Evolutionary conservation across 257 asterid genomes (phyloP).

Genomic region (Capsicum baccatum): DNA sequence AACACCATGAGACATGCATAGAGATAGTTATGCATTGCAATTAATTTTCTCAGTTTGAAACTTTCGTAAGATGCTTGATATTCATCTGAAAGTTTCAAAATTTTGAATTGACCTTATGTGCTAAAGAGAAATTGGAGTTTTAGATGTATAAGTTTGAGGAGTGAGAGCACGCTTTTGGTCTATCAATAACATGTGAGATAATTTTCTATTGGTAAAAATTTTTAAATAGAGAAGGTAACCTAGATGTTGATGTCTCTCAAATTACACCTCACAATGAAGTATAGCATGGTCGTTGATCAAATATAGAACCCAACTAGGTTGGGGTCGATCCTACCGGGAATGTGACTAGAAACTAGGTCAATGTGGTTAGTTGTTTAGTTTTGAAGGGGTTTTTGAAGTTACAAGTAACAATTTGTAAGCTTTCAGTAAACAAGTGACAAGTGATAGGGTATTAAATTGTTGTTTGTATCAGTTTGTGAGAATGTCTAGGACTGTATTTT

Average conservation of each 20-base stretch:
- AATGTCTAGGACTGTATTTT: too few species aligned
- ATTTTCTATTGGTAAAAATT: neutral
- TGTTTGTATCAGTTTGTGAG: too few species aligned
- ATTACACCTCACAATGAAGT: too few species aligned
- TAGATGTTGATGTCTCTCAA: neutral
- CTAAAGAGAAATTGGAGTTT: neutral
- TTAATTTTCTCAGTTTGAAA: neutral
- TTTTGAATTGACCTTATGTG: neutral
- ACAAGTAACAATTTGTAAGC: too few species aligned
- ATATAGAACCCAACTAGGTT: too few species aligned
- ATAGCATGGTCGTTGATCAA: too few species aligned
- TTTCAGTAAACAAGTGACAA: too few species aligned
- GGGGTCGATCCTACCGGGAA: too few species aligned
- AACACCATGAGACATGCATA: neutral
- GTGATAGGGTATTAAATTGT: too few species aligned
- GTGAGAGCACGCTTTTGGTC: neutral
- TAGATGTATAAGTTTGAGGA: neutral
- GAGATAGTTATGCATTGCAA: neutral
- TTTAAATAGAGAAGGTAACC: neutral
- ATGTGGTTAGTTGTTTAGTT: too few species aligned
- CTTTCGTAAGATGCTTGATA: neutral
- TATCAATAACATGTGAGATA: neutral
- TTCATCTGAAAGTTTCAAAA: conserved; percentile 14
- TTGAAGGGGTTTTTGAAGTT: too few species aligned
- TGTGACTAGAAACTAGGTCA: too few species aligned